Percentiles rank a stretch among this genome's conserved stretches.
Evolutionary conservation across 768 basidiomycete species (phyloP).

Genomic region (Serendipita indica): DNA sequence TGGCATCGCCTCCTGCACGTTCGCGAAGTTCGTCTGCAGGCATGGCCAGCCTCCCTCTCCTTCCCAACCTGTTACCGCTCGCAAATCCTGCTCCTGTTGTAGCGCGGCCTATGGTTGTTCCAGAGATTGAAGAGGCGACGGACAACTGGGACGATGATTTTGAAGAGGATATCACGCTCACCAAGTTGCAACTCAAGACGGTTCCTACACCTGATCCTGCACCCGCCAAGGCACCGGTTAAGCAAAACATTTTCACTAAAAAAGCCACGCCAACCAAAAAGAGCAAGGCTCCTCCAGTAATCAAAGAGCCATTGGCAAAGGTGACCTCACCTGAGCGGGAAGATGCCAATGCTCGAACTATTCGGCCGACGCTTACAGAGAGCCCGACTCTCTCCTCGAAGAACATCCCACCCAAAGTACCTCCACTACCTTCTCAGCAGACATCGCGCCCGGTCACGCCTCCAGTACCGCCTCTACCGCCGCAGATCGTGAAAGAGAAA

Average conservation of each 20-base stretch:
- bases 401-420: background rate
- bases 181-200: conserved; percentile 43
- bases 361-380: conserved; percentile 42
- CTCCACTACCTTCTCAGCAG: no score
- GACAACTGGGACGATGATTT: conserved; percentile 99
- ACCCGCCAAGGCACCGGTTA: background rate
- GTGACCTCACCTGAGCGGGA: background rate
- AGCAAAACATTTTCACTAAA: background rate
- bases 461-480: conserved; percentile 1
- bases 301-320: conserved; percentile 13
- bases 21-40: conserved; percentile 3
- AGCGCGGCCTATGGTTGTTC: conserved; percentile 36
- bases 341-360: conserved; percentile 71
- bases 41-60: background rate
- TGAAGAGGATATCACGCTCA: conserved; percentile 79
- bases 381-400: conserved; percentile 7
- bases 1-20: background rate
- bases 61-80: background rate
- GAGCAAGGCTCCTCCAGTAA: conserved; percentile 10
- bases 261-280: conserved; percentile 1
- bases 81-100: conserved; percentile 21
- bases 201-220: conserved; percentile 15
- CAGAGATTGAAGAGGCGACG: conserved; percentile 68
- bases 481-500: background rate
- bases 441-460: no score